These are phyloP conservation scores for Agrocybe praecox DNA, from an alignment of 768 basidiomycete genomes.

Conservation along the genomic window DNA sequence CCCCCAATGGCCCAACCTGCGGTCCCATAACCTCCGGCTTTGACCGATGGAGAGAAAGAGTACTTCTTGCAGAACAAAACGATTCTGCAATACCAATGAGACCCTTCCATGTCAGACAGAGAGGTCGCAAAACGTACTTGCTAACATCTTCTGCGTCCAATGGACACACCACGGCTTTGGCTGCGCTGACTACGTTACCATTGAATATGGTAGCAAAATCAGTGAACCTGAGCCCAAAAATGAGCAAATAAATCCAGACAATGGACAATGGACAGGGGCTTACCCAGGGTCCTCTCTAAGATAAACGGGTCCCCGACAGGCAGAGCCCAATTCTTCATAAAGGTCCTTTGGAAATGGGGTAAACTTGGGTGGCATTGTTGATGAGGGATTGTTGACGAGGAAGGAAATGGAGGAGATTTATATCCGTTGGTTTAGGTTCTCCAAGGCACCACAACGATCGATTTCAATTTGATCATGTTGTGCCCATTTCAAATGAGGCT, in stretches of 20 bases:
- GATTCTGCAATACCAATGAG: conserved; percentile 41
- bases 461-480: neutral
- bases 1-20: conserved; percentile 90
- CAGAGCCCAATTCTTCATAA: conserved; percentile 45
- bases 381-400: neutral
- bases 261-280: neutral
- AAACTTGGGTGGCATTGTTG: conserved; percentile 16
- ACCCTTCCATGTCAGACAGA: neutral
- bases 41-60: conserved; percentile 73
- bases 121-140: conserved; percentile 47
- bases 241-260: neutral
- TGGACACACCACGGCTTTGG: conserved; percentile 72
- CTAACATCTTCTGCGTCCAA: conserved; percentile 82
- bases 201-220: conserved; percentile 70
- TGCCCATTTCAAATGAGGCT: neutral
- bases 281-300: conserved; percentile 45
- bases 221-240: conserved; percentile 36
- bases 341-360: conserved; percentile 33
- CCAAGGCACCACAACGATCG: neutral
- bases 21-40: conserved; percentile 90
- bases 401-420: neutral
- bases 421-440: neutral
- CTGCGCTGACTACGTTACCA: conserved; percentile 63
- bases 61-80: conserved; percentile 77
- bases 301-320: conserved; percentile 50